Conservation (phyloP, 2,329 filamentous ascomycete genomes). For the Pezicula carpinea region DNA sequence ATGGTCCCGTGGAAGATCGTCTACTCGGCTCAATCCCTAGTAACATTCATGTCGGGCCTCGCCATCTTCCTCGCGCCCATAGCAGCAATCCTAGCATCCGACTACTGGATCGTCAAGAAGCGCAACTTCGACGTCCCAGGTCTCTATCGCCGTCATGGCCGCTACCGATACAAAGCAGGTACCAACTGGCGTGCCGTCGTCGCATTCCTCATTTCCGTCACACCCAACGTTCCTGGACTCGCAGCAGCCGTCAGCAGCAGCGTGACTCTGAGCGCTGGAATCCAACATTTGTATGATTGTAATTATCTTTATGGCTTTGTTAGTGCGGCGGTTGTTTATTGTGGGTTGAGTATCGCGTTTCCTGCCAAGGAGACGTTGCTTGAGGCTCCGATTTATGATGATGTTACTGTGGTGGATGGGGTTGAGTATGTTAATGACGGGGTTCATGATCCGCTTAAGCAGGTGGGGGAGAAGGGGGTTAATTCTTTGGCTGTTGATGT, state of each 20-base stretch:
- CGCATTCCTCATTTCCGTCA: constrained; percentile 7
- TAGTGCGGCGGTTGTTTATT: neutral
- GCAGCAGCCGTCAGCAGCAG: neutral
- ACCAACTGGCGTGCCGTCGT: constrained; percentile 10
- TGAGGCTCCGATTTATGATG: neutral
- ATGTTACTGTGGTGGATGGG: neutral
- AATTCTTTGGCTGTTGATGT: too few relatives aligned
- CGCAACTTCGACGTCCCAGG: constrained; percentile 4
- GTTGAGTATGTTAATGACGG: neutral
- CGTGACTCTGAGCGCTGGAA: neutral
- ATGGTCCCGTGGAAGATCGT: constrained; percentile 42
- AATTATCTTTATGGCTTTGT: neutral
- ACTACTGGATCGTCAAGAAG: constrained; percentile 9
- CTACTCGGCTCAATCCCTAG: constrained; percentile 14
- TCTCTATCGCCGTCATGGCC: constrained; percentile 6
- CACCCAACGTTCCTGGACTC: constrained; percentile 7
- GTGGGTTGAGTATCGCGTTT: neutral
- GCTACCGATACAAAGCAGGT: constrained; percentile 11
- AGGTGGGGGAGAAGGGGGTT: too few relatives aligned
- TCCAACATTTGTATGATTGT: neutral
- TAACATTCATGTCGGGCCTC: constrained; percentile 21
- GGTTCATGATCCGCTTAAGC: neutral
- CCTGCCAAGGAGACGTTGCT: neutral
- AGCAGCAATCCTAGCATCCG: constrained; percentile 5
- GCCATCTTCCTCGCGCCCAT: constrained; percentile 30